A percentile compares a stretch with the other conserved stretches of the same genome.
Evolutionary conservation across 2,329 filamentous ascomycete genomes (phyloP).

Genomic region (Gaeumannomyces sp.): DNA sequence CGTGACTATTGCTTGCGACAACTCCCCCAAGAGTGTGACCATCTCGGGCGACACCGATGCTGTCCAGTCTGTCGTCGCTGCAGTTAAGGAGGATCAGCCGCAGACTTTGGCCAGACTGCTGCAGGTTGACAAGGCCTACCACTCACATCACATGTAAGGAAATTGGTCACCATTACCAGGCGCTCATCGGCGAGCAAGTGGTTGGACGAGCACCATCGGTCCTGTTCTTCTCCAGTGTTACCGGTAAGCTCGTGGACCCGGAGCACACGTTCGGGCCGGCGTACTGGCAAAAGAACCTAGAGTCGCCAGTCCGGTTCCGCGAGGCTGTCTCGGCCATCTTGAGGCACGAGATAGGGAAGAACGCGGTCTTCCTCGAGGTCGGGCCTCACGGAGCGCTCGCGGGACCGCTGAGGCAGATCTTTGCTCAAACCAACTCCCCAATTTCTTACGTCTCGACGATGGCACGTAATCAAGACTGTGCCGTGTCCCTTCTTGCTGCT

Average conservation of each 20-base stretch:
- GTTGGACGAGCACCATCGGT: neutral
- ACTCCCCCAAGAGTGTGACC: constrained; percentile 28
- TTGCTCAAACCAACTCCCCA: constrained; percentile 24
- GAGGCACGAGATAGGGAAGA: neutral
- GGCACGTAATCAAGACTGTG: constrained; percentile 9
- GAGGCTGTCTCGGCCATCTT: constrained; percentile 18
- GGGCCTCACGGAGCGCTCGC: constrained; percentile 32
- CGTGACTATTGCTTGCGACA: neutral
- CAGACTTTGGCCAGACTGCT: constrained; percentile 16
- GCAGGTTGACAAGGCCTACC: too few relatives aligned
- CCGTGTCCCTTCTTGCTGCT: too few relatives aligned
- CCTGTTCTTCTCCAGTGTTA: neutral
- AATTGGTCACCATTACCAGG: neutral
- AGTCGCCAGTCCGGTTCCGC: constrained; percentile 26
- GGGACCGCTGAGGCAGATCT: constrained; percentile 21
- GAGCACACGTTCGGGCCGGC: constrained; percentile 9
- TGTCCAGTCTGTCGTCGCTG: constrained; percentile 14
- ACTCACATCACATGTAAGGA: constrained; percentile 21
- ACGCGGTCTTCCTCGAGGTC: constrained; percentile 30
- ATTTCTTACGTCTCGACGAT: constrained; percentile 14
- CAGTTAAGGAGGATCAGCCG: constrained; percentile 2
- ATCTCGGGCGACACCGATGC: constrained; percentile 32
- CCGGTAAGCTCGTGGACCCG: neutral
- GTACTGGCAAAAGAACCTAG: constrained; percentile 30
- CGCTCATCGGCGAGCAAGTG: neutral